phyloP scores from a whole-genome alignment of 2,329 filamentous ascomycete genomes.

The Phialocephala subalpina region DNA sequence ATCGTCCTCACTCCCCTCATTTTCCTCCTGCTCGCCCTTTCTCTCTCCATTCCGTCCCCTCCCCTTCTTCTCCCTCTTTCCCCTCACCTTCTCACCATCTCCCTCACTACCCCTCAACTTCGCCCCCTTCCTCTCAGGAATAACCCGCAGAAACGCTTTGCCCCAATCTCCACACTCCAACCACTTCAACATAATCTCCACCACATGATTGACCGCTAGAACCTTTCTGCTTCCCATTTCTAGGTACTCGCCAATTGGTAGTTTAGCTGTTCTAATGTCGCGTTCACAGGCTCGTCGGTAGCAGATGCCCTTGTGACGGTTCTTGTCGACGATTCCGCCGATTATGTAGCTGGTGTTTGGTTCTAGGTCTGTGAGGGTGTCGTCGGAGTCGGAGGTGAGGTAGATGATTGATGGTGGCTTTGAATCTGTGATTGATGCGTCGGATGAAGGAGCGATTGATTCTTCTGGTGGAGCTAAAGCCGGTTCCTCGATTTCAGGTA shows the following conservation, averaged over 20 bases:
- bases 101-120: slow-evolving; percentile 57
- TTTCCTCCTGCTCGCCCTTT: slow-evolving; percentile 22
- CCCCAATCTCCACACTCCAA: slow-evolving; percentile 92
- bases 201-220: slow-evolving; percentile 92
- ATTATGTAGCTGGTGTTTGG: slow-evolving; percentile 93
- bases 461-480: not conserved
- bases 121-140: slow-evolving; percentile 90
- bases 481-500: not conserved
- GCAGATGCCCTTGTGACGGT: slow-evolving; percentile 94
- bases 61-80: too few species aligned
- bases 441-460: not conserved
- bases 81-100: too few species aligned
- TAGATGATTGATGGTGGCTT: slow-evolving; percentile 75
- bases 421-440: slow-evolving; percentile 11
- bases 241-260: slow-evolving; percentile 96
- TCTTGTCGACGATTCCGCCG: slow-evolving; percentile 94
- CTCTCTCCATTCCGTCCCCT: not conserved
- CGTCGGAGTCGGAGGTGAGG: slow-evolving; percentile 88
- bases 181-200: slow-evolving; percentile 97
- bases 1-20: slow-evolving; percentile 15
- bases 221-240: slow-evolving; percentile 88
- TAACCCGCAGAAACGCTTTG: slow-evolving; percentile 84
- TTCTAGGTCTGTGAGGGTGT: slow-evolving; percentile 83
- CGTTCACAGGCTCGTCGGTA: slow-evolving; percentile 79
- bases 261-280: slow-evolving; percentile 85